A percentile compares a stretch with the other conserved stretches of the same genome.
These are phyloP conservation scores for Neurospora sp. DNA, from an alignment of 495 filamentous ascomycete genomes.

Conservation along the genomic window DNA sequence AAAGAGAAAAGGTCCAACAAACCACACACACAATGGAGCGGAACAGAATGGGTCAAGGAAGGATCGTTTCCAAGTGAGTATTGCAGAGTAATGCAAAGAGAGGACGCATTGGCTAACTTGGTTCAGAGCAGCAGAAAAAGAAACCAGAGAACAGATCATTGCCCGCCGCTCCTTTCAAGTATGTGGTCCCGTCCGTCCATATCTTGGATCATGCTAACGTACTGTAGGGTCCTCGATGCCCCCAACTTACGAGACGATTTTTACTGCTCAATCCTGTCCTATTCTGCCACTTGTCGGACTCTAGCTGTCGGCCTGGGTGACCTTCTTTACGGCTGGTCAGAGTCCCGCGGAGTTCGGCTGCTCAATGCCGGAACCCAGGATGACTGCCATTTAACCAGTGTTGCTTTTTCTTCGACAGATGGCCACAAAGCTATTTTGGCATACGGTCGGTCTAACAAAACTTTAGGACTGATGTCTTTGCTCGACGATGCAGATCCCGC, in stretches of 20 bases:
- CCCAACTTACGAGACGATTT: constrained; percentile 86
- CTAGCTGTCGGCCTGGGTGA: constrained; percentile 78
- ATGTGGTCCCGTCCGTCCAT: constrained; percentile 19
- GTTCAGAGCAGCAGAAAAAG: constrained; percentile 7
- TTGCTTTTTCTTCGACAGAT: constrained; percentile 76
- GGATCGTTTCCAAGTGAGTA: constrained; percentile 41
- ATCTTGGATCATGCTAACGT: constrained; percentile 1
- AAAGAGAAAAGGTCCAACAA: background rate
- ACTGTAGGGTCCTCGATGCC: constrained; percentile 66
- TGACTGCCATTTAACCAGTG: constrained; percentile 55
- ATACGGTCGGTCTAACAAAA: constrained; percentile 64
- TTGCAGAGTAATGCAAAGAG: background rate
- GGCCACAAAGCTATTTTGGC: constrained; percentile 76
- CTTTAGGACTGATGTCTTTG: constrained; percentile 42
- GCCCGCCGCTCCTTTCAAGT: constrained; percentile 70
- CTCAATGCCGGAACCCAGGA: constrained; percentile 28
- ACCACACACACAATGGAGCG: constrained; percentile 40
- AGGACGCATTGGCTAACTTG: background rate
- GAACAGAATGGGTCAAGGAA: constrained; percentile 48
- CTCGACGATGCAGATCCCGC: constrained; percentile 24
- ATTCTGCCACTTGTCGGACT: constrained; percentile 59
- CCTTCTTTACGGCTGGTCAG: constrained; percentile 84
- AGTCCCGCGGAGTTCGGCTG: constrained; percentile 43
- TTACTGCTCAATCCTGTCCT: constrained; percentile 87
- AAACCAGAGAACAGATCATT: constrained; percentile 28